Evolutionary conservation across 768 basidiomycete genomes (phyloP).

Genomic region (Gloeostereum incarnatum): DNA sequence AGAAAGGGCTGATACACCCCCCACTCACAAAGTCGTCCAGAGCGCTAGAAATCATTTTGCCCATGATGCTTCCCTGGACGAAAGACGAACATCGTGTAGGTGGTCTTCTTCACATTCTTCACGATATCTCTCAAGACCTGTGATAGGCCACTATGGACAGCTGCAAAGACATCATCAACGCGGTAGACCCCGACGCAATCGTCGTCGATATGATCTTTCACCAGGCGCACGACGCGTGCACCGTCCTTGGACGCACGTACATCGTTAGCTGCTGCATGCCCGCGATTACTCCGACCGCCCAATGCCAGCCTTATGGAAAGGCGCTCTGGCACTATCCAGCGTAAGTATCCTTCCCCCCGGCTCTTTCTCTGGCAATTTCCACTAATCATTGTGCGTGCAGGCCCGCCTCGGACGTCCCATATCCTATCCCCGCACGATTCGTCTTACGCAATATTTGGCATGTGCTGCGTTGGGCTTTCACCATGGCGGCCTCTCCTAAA

Average conservation of each 20-base stretch:
- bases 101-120: no score
- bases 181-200: slow-evolving; percentile 1
- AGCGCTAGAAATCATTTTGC: no score
- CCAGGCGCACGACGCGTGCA: slow-evolving; percentile 4
- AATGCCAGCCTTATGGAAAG: slow-evolving; percentile 1
- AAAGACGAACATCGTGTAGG: no score
- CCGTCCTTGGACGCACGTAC: background rate
- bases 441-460: slow-evolving; percentile 3
- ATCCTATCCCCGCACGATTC: slow-evolving; percentile 2
- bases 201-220: slow-evolving; percentile 2
- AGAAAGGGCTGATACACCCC: no score
- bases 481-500: background rate
- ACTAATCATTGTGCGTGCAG: background rate
- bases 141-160: no score
- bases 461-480: background rate
- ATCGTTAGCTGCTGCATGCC: slow-evolving; percentile 3
- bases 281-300: slow-evolving; percentile 1
- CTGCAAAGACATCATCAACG: slow-evolving; percentile 1
- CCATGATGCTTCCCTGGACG: no score
- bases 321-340: slow-evolving; percentile 6
- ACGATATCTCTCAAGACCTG: no score
- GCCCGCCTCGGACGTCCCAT: slow-evolving; percentile 3
- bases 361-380: background rate
- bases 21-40: no score
- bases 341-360: background rate